phyloP scores from a whole-genome alignment of 1,284 basidiomycete genomes.

The Thecaphora thlaspeos region DNA sequence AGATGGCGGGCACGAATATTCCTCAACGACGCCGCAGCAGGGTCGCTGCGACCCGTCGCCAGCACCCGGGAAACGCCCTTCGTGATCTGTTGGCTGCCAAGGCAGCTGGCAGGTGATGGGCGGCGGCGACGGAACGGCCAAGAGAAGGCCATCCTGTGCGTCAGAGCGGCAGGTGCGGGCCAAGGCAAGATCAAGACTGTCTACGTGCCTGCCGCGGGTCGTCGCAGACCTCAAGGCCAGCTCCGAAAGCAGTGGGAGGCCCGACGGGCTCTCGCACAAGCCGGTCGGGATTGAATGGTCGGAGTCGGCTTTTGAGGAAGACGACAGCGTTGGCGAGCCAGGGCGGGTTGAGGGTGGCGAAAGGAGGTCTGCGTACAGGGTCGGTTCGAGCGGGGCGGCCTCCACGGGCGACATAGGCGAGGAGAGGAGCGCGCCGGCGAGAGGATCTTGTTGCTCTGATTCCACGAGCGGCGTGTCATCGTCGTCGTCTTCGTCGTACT shows the following conservation, averaged over 20 bases:
- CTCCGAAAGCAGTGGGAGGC: not conserved
- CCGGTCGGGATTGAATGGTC: not conserved
- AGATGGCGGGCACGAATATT: no score
- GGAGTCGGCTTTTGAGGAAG: not conserved
- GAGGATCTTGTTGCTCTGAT: not conserved
- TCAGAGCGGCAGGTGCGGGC: not conserved
- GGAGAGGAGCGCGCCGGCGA: constrained; percentile 4
- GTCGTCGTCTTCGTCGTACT: constrained; percentile 30
- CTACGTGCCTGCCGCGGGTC: not conserved
- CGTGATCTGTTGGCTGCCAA: no score
- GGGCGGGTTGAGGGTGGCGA: not conserved
- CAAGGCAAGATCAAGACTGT: not conserved
- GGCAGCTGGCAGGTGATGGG: no score
- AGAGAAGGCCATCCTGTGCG: not conserved
- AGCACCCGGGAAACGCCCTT: no score
- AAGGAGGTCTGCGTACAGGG: not conserved
- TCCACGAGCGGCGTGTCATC: constrained; percentile 12
- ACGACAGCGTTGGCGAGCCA: not conserved
- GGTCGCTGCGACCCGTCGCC: no score
- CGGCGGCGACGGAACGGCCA: no score
- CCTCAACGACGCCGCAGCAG: no score
- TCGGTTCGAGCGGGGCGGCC: not conserved
- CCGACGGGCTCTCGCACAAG: not conserved
- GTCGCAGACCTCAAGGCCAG: not conserved
- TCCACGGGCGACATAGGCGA: constrained; percentile 13